These are phyloP conservation scores for Spizellomyces sp. DNA, from an alignment of 192 early-diverging fungal genomes.

Conservation along the genomic window DNA sequence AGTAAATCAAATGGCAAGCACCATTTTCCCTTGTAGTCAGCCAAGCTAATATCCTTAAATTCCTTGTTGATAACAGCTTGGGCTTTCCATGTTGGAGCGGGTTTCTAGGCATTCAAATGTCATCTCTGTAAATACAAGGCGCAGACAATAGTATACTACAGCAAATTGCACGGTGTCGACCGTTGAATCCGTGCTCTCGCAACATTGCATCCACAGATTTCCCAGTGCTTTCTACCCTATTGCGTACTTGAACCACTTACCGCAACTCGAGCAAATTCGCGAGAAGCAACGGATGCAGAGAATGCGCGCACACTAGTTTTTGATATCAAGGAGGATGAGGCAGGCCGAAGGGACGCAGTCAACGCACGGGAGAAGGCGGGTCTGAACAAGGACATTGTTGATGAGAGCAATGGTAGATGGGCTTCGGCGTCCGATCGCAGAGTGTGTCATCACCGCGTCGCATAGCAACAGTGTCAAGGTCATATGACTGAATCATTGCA, in stretches of 20 bases:
- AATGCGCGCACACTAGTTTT: neutral
- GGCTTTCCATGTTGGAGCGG: conserved; percentile 46
- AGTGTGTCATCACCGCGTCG: too few relatives aligned
- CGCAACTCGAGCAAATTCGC: neutral
- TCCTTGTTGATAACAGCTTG: conserved; percentile 48
- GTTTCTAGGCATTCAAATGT: conserved; percentile 10
- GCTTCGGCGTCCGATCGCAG: too few relatives aligned
- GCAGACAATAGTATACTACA: neutral
- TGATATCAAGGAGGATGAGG: neutral
- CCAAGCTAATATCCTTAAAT: conserved; percentile 47
- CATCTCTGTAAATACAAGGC: neutral
- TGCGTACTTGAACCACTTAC: neutral
- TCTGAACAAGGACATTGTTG: too few relatives aligned
- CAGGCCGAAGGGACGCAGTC: neutral
- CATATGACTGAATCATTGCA: too few relatives aligned
- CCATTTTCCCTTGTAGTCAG: conserved; percentile 59
- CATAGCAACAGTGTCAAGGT: too few relatives aligned
- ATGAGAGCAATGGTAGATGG: too few relatives aligned
- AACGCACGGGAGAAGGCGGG: too few relatives aligned
- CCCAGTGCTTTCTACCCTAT: too few relatives aligned
- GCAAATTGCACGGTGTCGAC: too few relatives aligned
- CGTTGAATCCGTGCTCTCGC: too few relatives aligned
- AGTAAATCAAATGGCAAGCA: neutral
- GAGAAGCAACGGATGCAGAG: too few relatives aligned
- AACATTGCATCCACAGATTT: too few relatives aligned